These are phyloP conservation scores for Eutrema japonicum DNA, from an alignment of 345 rosid genomes.

Conservation along the genomic window DNA sequence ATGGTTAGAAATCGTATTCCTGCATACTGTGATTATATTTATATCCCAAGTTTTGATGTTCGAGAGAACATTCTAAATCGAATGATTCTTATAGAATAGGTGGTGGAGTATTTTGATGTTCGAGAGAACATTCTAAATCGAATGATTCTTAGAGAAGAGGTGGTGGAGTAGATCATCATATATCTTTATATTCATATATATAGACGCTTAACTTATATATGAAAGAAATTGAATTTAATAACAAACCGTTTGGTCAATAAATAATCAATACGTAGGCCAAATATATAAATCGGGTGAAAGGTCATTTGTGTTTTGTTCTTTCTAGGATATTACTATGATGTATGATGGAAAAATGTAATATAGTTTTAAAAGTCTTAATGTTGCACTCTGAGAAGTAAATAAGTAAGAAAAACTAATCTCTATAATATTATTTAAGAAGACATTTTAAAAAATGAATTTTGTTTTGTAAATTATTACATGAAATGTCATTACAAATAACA, in stretches of 20 bases:
- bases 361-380: background rate
- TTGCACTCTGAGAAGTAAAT: background rate
- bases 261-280: background rate
- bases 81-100: background rate
- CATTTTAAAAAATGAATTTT: too few relatives aligned
- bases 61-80: background rate
- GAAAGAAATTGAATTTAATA: background rate
- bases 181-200: background rate
- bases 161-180: background rate
- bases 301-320: background rate
- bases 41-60: background rate
- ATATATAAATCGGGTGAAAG: background rate
- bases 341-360: background rate
- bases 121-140: background rate
- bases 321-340: conserved; percentile 3
- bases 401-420: background rate
- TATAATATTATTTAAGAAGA: too few relatives aligned
- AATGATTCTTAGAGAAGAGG: background rate
- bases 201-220: background rate
- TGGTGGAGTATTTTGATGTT: background rate
- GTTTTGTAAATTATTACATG: too few relatives aligned
- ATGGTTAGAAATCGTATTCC: background rate
- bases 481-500: too few relatives aligned
- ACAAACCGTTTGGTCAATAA: background rate
- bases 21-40: too few relatives aligned